Evolutionary conservation across 257 asterid genomes (phyloP).

Genomic region (Primulina huaijiensis): DNA sequence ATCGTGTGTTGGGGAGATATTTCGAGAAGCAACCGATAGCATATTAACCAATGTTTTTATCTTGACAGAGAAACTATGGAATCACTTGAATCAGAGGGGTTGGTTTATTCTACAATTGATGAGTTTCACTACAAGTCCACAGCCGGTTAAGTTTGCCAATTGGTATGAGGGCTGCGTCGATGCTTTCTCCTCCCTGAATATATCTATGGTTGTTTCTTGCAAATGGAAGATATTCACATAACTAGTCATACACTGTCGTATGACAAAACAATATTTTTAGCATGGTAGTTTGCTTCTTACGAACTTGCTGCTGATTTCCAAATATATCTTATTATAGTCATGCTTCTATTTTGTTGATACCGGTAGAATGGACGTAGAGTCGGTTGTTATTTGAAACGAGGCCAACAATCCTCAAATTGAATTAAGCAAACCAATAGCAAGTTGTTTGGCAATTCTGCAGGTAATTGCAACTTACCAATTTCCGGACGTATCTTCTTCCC

Average conservation of each 20-base stretch:
- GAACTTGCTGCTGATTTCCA: not conserved
- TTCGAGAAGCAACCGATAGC: not conserved
- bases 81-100: conserved; percentile 66
- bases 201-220: not conserved
- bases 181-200: not conserved
- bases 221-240: not conserved
- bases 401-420: no score
- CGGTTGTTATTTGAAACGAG: no score
- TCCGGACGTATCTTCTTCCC: no score
- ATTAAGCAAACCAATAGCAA: no score
- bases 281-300: not conserved
- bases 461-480: no score
- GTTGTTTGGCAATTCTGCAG: no score
- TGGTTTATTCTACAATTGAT: conserved; percentile 73
- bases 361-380: no score
- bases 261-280: not conserved
- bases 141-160: conserved; percentile 19
- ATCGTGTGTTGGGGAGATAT: not conserved
- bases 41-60: not conserved
- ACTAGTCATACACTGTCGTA: not conserved
- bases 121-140: conserved; percentile 79
- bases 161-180: not conserved
- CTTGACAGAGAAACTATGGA: conserved; percentile 56
- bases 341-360: conserved; percentile 3
- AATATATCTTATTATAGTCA: not conserved